These are phyloP conservation scores for Medicago lupulina DNA, from an alignment of 306 rosid genomes.

Conservation along the genomic window DNA sequence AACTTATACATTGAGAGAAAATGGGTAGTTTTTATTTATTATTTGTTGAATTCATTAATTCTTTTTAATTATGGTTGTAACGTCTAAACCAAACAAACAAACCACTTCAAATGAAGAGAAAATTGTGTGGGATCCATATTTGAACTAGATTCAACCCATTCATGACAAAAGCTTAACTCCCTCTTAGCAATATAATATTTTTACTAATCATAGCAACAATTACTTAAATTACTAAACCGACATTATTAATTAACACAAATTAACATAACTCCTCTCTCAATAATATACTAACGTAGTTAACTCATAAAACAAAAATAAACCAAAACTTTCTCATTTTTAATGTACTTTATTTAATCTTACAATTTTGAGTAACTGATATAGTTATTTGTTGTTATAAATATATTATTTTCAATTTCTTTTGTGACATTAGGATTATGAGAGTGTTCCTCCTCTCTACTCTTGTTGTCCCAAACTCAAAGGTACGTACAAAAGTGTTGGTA, in stretches of 20 bases:
- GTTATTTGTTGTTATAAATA: conserved; percentile 20
- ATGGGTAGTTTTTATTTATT: no score
- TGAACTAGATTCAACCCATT: not conserved
- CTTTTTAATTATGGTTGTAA: no score
- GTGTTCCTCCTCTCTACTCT: conserved; percentile 46
- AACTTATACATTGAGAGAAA: no score
- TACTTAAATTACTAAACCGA: not conserved
- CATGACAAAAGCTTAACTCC: not conserved
- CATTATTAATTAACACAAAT: conserved; percentile 3
- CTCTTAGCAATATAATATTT: not conserved
- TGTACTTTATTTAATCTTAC: conserved; percentile 23
- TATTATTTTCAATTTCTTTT: conserved; percentile 2
- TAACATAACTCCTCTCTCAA: not conserved
- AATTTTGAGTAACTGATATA: conserved; percentile 41
- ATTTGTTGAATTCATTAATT: no score
- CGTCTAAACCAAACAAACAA: no score
- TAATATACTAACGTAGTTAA: not conserved
- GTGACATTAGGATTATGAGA: conserved; percentile 12
- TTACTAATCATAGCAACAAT: not conserved
- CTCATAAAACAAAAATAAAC: not conserved
- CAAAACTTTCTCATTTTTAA: not conserved
- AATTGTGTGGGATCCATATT: no score
- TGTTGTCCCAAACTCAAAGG: conserved; percentile 32
- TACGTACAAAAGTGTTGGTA: not conserved
- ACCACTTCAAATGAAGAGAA: no score